Evolutionary conservation across 352 stramenopile genomes (phyloP).

Genomic region (Thalassiosira hispida): DNA sequence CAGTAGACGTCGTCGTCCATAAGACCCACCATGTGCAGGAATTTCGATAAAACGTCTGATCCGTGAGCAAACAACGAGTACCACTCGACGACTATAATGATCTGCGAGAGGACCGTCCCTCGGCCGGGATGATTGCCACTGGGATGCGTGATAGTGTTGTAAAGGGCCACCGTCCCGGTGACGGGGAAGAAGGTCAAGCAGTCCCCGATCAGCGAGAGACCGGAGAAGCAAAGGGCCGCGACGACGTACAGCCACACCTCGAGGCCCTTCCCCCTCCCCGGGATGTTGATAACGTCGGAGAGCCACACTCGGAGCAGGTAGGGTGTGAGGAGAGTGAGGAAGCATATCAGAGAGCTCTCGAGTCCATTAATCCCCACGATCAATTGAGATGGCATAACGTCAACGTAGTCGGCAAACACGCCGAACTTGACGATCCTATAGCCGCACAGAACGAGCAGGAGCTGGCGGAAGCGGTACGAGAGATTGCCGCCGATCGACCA

Average conservation of each 20-base stretch:
- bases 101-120: neutral
- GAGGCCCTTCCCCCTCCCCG: neutral
- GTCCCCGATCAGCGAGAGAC: neutral
- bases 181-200: neutral
- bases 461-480: neutral
- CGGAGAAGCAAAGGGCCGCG: neutral
- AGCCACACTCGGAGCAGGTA: neutral
- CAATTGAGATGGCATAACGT: too few species aligned
- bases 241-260: neutral
- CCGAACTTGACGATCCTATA: neutral
- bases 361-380: neutral
- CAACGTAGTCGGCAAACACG: neutral
- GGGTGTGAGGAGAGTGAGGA: neutral
- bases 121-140: neutral
- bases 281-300: neutral
- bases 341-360: neutral
- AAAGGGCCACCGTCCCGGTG: neutral
- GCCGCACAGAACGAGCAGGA: neutral
- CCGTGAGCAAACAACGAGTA: neutral
- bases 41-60: neutral
- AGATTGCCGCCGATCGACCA: neutral
- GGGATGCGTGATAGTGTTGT: neutral
- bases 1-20: neutral
- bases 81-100: neutral
- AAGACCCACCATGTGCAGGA: neutral